Evolutionary conservation across 441 rosid genomes (phyloP).

Genomic region (Brassica hybrid): DNA sequence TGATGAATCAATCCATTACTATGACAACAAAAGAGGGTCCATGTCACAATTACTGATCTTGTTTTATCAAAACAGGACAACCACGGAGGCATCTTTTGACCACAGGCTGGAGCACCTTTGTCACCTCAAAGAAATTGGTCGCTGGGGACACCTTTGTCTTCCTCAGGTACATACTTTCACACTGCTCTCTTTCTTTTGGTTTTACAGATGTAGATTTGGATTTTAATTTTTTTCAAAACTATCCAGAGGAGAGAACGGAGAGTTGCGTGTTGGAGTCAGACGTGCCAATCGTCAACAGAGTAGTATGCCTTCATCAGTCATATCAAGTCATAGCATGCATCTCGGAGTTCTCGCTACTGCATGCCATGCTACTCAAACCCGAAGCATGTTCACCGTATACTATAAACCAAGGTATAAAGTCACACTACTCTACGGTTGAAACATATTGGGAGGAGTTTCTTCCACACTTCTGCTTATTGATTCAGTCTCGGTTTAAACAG

Average conservation of each 20-base stretch:
- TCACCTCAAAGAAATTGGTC: constrained; percentile 67
- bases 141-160: constrained; percentile 77
- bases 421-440: no score
- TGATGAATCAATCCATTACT: constrained; percentile 37
- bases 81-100: constrained; percentile 78
- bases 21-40: no score
- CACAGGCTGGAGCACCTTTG: constrained; percentile 84
- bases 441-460: constrained; percentile 15
- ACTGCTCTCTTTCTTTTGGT: no score
- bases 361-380: constrained; percentile 62
- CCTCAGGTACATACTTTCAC: constrained; percentile 50
- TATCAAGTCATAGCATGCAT: constrained; percentile 81
- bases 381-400: constrained; percentile 60
- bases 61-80: constrained; percentile 69
- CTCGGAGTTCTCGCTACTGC: constrained; percentile 81
- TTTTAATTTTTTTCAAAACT: not conserved
- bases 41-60: no score
- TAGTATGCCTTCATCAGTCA: constrained; percentile 71
- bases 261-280: constrained; percentile 66
- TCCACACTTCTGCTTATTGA: no score
- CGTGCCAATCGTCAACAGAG: constrained; percentile 61
- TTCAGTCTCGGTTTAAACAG: constrained; percentile 45
- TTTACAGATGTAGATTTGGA: not conserved
- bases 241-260: constrained; percentile 61
- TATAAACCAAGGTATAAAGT: constrained; percentile 65